phyloP scores from a whole-genome alignment of 345 rosid species.

The Syzygium aqueum region DNA sequence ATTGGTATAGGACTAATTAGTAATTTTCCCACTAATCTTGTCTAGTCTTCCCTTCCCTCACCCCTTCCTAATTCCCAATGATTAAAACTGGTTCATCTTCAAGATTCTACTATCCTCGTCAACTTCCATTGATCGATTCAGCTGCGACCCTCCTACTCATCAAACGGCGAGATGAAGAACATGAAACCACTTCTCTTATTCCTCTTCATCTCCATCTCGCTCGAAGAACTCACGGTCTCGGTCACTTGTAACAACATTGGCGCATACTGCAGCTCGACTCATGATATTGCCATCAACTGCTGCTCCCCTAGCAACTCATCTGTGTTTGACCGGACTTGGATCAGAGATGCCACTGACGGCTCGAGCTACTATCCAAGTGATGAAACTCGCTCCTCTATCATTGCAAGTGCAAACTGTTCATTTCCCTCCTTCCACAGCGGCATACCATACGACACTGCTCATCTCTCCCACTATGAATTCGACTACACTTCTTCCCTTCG shows the following conservation, averaged over 20 bases:
- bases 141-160: neutral
- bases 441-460: slow-evolving; percentile 15
- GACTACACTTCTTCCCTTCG: slow-evolving; percentile 17
- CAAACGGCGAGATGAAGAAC: neutral
- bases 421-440: neutral
- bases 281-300: neutral
- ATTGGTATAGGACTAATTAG: neutral
- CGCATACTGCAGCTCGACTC: neutral
- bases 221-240: neutral
- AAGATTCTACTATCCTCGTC: neutral
- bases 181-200: neutral
- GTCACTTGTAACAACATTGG: neutral
- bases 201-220: neutral
- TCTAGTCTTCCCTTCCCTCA: neutral
- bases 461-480: slow-evolving; percentile 6
- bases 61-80: neutral
- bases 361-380: slow-evolving; percentile 2
- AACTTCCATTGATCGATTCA: neutral
- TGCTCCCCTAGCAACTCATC: neutral
- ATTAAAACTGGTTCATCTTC: neutral
- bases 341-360: neutral
- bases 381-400: neutral
- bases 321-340: slow-evolving; percentile 1
- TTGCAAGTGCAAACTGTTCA: neutral
- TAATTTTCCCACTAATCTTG: neutral